Base-by-base conservation (phyloP, 2,329 filamentous ascomycete species). In the Coniella lustricola region DNA sequence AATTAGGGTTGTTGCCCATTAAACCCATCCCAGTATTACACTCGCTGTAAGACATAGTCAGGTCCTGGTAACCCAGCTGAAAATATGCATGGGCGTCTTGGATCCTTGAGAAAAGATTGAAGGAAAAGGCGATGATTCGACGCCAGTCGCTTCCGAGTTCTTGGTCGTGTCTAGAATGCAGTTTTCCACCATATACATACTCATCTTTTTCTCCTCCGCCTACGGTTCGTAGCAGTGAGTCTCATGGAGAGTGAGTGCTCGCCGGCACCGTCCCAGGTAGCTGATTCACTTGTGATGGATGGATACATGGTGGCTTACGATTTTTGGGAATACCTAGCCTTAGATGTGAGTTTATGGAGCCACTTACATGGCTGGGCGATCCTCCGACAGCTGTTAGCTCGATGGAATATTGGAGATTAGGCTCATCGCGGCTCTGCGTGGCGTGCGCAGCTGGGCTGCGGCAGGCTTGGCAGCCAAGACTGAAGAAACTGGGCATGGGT, bases 381-480 rank as follows among this genome's bases (percentile, higher is more conserved):
- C 21, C 25, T 29, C 10, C 10, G 45, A 35, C 35, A 33, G 35
- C 25, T 21, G 14, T 33, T 51, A 48, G 49, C 40, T 36, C 36
- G 21, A 14, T 35, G 18, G 29, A 40, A 44, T 42, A 51, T 33
- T 35, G 35, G 10, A 14, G 33, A 34, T 48, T 41, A 29, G 35
- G 45, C 44, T 33, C 17, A 32, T 16, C 36, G 12, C 16, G 39
- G 44, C 37, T 7, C 25, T 21, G 7, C 20, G 40, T 42, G 29
- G 29, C 40, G 16, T 42, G 13, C 2, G 2, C 13, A 17, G n/a
- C 40, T 22, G 40, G 25, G 32, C 29, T 2, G 8, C 25, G 31
- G 16, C 38, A 29, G 32, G 29, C 29, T 10, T 36, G 42, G 12
- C 42, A 44, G 33, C 33, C 12, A 14, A 4, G 20, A n/a, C 42